Evolutionary conservation across 169 alveolate genomes (phyloP).

Genomic region (Theileria parva): DNA sequence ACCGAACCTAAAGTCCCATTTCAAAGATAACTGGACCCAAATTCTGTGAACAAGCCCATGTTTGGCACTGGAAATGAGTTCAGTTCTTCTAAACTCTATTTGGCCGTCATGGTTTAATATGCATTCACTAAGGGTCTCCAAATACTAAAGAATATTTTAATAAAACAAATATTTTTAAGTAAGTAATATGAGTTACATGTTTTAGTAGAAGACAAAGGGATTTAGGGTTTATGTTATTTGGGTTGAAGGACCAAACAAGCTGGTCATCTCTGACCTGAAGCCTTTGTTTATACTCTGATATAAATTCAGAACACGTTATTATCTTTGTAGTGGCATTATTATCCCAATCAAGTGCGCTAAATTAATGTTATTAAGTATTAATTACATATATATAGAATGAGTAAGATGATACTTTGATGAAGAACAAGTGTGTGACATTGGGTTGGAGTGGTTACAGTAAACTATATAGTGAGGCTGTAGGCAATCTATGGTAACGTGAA

Average conservation of each 20-base stretch:
- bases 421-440: conserved; percentile 75
- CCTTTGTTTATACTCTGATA: conserved; percentile 69
- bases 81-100: conserved; percentile 70
- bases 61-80: conserved; percentile 72
- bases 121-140: conserved; percentile 38
- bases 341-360: conserved; percentile 59
- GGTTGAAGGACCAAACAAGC: conserved; percentile 58
- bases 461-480: conserved; percentile 68
- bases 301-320: conserved; percentile 66
- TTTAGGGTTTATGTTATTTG: conserved; percentile 31
- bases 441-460: conserved; percentile 70
- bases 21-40: conserved; percentile 74
- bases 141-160: conserved; percentile 10
- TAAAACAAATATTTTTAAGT: not conserved
- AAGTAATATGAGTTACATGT: not conserved
- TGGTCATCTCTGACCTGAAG: conserved; percentile 66
- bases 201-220: conserved; percentile 46
- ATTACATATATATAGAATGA: not conserved
- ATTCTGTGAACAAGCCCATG: conserved; percentile 76
- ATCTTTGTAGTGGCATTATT: conserved; percentile 53
- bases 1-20: conserved; percentile 69
- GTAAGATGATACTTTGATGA: conserved; percentile 32
- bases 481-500: conserved; percentile 66
- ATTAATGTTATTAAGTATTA: not conserved
- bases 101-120: conserved; percentile 43